phyloP scores from a whole-genome alignment of 1,284 basidiomycete genomes.

The Albatrellus sp. region DNA sequence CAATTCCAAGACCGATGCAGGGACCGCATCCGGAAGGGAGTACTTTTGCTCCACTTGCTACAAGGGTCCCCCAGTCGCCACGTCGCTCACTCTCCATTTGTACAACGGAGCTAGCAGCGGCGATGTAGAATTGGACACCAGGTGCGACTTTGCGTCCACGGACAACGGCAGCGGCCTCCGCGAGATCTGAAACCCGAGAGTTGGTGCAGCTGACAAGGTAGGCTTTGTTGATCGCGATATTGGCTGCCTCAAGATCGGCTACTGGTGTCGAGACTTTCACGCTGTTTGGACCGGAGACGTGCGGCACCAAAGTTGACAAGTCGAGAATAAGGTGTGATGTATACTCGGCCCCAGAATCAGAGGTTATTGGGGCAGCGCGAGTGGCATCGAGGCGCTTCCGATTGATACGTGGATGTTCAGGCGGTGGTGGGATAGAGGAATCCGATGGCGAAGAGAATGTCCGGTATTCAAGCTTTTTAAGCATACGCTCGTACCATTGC shows the following conservation, averaged over 20 bases:
- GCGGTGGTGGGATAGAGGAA: slow-evolving; percentile 51
- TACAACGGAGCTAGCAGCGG: slow-evolving; percentile 86
- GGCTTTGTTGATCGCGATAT: slow-evolving; percentile 89
- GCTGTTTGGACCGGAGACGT: slow-evolving; percentile 95
- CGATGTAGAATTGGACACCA: slow-evolving; percentile 95
- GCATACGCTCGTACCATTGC: slow-evolving; percentile 78
- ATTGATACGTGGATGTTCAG: slow-evolving; percentile 85
- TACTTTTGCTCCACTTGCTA: slow-evolving; percentile 82
- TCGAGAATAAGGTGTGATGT: slow-evolving; percentile 86
- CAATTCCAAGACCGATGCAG: slow-evolving; percentile 92
- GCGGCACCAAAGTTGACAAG: slow-evolving; percentile 87
- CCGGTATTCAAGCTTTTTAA: slow-evolving; percentile 70
- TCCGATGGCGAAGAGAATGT: slow-evolving; percentile 51
- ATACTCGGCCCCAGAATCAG: slow-evolving; percentile 78
- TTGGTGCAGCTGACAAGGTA: slow-evolving; percentile 99
- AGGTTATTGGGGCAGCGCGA: slow-evolving; percentile 40
- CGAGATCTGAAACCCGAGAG: slow-evolving; percentile 90
- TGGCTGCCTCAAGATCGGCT: slow-evolving; percentile 61
- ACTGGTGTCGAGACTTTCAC: slow-evolving; percentile 94
- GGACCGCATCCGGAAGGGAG: slow-evolving; percentile 96
- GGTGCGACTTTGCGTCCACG: slow-evolving; percentile 76
- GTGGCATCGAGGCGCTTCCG: slow-evolving; percentile 58
- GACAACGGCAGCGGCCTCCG: slow-evolving; percentile 84
- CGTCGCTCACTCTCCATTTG: slow-evolving; percentile 80
- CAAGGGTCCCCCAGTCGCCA: slow-evolving; percentile 84